phyloP scores from a whole-genome alignment of 2,329 filamentous ascomycete species.

The Fonsecaea monophora region DNA sequence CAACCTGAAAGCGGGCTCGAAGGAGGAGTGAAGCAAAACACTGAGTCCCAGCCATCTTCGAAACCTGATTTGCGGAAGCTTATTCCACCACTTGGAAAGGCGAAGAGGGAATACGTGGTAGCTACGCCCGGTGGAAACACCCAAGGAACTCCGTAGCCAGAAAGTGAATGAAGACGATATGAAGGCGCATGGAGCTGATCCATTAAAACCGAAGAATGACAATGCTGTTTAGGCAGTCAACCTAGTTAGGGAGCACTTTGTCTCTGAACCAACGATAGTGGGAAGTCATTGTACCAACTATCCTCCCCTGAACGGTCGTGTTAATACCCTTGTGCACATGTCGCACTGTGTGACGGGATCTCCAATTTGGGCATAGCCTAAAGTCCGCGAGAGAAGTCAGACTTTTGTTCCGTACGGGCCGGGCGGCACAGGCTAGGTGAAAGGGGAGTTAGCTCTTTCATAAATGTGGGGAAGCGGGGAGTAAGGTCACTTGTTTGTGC shows the following conservation, averaged over 20 bases:
- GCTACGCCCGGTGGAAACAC: slow-evolving; percentile 9
- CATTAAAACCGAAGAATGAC: background rate
- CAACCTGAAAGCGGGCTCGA: slow-evolving; percentile 10
- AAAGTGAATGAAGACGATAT: background rate
- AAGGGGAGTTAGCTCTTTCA: background rate
- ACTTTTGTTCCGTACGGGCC: background rate
- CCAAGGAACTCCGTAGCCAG: background rate
- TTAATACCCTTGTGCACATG: background rate
- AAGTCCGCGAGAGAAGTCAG: background rate
- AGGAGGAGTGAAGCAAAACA: slow-evolving; percentile 2
- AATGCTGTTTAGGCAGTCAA: background rate
- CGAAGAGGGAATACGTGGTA: slow-evolving; percentile 7
- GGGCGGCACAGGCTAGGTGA: background rate
- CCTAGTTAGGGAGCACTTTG: background rate
- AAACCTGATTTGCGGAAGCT: background rate
- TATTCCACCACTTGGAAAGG: background rate
- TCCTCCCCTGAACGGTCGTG: background rate
- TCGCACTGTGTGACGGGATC: background rate
- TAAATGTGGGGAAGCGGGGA: background rate
- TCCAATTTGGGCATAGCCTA: background rate
- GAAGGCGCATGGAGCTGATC: background rate
- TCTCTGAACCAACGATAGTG: background rate
- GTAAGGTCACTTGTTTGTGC: background rate
- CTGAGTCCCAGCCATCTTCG: slow-evolving; percentile 10
- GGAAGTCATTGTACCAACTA: background rate